A percentile compares a stretch with the other conserved stretches of the same genome.
These are phyloP conservation scores for Myriosclerotinia scirpicola DNA, from an alignment of 2,329 filamentous ascomycete genomes.

Conservation along the genomic window DNA sequence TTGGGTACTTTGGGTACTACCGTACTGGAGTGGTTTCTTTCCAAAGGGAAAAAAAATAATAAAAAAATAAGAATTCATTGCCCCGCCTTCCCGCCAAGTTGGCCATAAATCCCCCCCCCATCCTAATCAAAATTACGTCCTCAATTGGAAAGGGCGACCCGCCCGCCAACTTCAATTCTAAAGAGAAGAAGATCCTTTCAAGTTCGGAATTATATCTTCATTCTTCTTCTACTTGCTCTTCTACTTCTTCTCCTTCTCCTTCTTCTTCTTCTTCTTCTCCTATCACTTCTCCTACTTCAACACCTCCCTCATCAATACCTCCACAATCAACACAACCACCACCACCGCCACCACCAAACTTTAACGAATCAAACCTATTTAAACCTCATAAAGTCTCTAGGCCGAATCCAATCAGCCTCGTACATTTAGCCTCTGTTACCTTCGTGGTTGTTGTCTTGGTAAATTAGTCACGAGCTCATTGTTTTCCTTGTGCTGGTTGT, in stretches of 20 bases:
- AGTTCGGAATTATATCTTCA: conserved; percentile 9
- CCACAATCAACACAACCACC: neutral
- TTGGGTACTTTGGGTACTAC: too few species aligned
- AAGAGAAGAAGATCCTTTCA: conserved; percentile 1
- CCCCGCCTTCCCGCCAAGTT: conserved; percentile 23
- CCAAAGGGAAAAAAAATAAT: neutral
- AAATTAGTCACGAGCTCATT: conserved; percentile 23
- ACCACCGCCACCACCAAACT: neutral
- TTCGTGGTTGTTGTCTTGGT: conserved; percentile 40
- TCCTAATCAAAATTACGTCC: conserved; percentile 26
- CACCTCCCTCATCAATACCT: neutral
- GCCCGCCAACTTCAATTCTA: conserved; percentile 17
- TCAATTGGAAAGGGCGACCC: conserved; percentile 25
- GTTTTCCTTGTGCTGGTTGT: neutral
- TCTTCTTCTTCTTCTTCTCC: neutral
- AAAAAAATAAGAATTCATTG: neutral
- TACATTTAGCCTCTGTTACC: conserved; percentile 41
- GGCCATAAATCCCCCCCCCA: conserved; percentile 17
- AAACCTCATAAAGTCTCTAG: conserved; percentile 33
- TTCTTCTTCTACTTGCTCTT: neutral
- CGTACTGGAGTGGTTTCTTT: neutral
- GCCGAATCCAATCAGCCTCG: conserved; percentile 33
- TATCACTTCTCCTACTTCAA: neutral
- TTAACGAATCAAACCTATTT: neutral
- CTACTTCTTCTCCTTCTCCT: neutral